Base-by-base conservation (phyloP, 2,329 filamentous ascomycete species). In the Arthrobotrys entomopaga region DNA sequence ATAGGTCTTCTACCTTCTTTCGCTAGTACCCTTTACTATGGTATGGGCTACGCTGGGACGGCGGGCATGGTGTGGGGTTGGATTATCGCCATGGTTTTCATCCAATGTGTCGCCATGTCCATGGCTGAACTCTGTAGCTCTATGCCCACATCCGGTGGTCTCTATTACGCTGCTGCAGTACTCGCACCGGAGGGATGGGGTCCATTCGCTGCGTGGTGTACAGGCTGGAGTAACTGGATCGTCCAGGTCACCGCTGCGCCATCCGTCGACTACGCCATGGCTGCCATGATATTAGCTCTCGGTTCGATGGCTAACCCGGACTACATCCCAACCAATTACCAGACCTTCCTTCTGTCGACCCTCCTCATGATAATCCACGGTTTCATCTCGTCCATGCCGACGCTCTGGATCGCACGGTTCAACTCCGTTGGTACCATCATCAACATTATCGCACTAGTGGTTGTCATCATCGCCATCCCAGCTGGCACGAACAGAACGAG, bases 51-150 rank as follows among this genome's bases (percentile, higher is more conserved):
- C 79, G 84, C 84, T 20, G 84, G 86, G 3, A 86, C 85, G 0
- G 85, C 83, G 70, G 88, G 88, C 22, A 90, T 91, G 88, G 88
- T 88, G 1, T 92, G 90, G 90, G 90, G 90, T 3, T 92, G 90
- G 90, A 81, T 91, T 26, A 83, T 92, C 52, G 89, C 89, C 56
- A 90, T 91, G 86, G 77, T 89, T 3, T 91, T 91, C 46, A 90
- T 92, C 43, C 86, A 91, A 79, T 88, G 87, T 80, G 86, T 91
- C 65, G 89, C 90, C 7, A 85, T 87, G 81, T 86, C 85, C 19
- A 88, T 89, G 86, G 90, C 90, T 1, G 90, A 92, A 81, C 82
- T 92, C 16, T 91, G 89, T 78, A 89, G 87, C 1, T 88, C 87
- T 50, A 91, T 91, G 89, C 89, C 89, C 2, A 91, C 89, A 1